Evolutionary conservation across 306 rosid genomes (phyloP).

Genomic region (Luffa aegyptiaca): DNA sequence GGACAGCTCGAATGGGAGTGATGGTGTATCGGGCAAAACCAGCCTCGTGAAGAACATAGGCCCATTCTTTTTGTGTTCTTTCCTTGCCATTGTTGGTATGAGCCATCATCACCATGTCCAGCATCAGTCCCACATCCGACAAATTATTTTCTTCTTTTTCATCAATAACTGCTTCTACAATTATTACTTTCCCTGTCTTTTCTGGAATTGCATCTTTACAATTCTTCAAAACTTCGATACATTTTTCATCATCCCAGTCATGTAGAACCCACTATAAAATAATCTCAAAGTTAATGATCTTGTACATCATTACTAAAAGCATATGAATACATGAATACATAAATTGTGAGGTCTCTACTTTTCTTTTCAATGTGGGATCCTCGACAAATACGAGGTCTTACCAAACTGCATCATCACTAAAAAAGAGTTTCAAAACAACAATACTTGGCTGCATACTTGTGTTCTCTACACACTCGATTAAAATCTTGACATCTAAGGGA

Average conservation of each 20-base stretch:
- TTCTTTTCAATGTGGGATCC: no score
- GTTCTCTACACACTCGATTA: no score
- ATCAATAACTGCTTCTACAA: slow-evolving; percentile 31
- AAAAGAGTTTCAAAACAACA: background rate
- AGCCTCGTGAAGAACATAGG: slow-evolving; percentile 33
- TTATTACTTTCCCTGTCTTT: slow-evolving; percentile 44
- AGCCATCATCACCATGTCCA: slow-evolving; percentile 44
- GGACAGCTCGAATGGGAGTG: slow-evolving; percentile 25
- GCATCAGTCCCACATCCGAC: slow-evolving; percentile 31
- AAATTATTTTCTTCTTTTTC: slow-evolving; percentile 17
- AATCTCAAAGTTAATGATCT: no score
- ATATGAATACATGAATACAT: no score
- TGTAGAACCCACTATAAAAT: slow-evolving; percentile 37
- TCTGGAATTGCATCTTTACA: slow-evolving; percentile 37
- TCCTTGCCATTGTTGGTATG: background rate
- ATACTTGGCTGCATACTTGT: no score
- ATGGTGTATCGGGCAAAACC: slow-evolving; percentile 32
- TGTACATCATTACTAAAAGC: no score
- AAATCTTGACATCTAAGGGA: no score
- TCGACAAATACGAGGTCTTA: no score
- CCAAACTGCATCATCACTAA: no score
- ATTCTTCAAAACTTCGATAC: slow-evolving; percentile 36
- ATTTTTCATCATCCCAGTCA: slow-evolving; percentile 59
- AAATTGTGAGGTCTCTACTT: no score
- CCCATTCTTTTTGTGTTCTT: slow-evolving; percentile 37